A percentile compares a stretch with the other conserved stretches of the same genome.
These are phyloP conservation scores for Aschersonia sp. DNA, from an alignment of 2,329 filamentous ascomycete genomes.

Conservation along the genomic window DNA sequence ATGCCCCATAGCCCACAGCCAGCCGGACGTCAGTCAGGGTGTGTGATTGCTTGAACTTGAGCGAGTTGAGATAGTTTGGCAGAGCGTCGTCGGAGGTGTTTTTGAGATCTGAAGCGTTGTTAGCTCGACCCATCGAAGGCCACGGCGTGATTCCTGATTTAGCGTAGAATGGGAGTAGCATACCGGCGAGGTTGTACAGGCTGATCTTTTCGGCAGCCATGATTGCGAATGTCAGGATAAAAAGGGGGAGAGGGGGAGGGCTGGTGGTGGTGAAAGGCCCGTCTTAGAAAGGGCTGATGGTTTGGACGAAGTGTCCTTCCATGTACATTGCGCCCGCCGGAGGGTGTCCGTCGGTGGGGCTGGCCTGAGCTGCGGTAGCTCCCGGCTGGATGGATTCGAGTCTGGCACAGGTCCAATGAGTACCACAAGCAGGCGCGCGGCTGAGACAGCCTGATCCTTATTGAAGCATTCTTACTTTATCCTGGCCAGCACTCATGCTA, in stretches of 20 bases:
- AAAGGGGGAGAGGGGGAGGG: too few relatives aligned
- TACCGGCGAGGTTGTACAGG: constrained; percentile 54
- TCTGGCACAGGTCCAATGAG: too few relatives aligned
- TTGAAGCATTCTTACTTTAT: too few relatives aligned
- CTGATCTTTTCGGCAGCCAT: constrained; percentile 41
- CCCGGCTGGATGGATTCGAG: too few relatives aligned
- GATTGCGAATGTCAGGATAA: not conserved
- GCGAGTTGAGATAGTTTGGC: constrained; percentile 78
- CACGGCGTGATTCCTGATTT: too few relatives aligned
- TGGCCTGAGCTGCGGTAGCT: not conserved
- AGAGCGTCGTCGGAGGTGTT: constrained; percentile 94
- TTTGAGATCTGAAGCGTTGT: constrained; percentile 59
- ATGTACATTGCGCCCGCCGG: not conserved
- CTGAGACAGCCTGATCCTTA: too few relatives aligned
- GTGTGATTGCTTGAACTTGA: constrained; percentile 75
- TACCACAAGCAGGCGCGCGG: too few relatives aligned
- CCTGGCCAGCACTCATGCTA: too few relatives aligned
- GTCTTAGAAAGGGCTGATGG: not conserved
- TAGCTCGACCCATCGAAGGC: too few relatives aligned
- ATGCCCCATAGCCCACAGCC: constrained; percentile 66
- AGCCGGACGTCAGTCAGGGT: constrained; percentile 70
- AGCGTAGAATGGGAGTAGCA: constrained; percentile 1
- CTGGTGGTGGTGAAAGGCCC: too few relatives aligned
- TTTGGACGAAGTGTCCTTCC: constrained; percentile 1
- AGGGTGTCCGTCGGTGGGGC: constrained; percentile 1